Conservation (phyloP, 75 land plant genomes). For the Isoetes taiwanensis region DNA sequence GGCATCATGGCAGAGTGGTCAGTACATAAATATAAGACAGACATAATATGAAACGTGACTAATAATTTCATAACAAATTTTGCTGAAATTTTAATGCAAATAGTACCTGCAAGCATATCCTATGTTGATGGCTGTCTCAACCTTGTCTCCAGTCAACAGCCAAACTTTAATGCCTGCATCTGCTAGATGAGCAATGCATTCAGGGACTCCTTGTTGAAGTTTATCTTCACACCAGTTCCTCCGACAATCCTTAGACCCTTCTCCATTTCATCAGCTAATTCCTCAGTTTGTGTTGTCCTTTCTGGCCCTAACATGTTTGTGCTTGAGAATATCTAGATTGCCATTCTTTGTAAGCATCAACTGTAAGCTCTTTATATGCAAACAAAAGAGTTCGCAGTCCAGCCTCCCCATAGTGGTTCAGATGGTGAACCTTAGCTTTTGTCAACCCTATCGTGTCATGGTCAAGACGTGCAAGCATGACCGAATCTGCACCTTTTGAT, state of each 20-base stretch:
- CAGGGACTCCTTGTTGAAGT: slow-evolving; percentile 74
- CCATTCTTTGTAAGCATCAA: slow-evolving; percentile 24
- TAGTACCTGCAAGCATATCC: slow-evolving; percentile 25
- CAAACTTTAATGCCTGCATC: slow-evolving; percentile 69
- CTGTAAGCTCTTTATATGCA: slow-evolving; percentile 23
- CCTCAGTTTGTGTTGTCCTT: slow-evolving; percentile 40
- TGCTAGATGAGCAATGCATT: slow-evolving; percentile 59
- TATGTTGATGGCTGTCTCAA: slow-evolving; percentile 77
- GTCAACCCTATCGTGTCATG: slow-evolving; percentile 18
- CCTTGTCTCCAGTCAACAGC: slow-evolving; percentile 73
- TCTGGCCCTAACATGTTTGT: slow-evolving; percentile 43
- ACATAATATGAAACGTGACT: no score
- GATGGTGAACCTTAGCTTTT: slow-evolving; percentile 15
- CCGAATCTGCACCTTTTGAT: slow-evolving; percentile 83
- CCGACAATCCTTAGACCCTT: slow-evolving; percentile 66
- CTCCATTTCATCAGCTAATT: slow-evolving; percentile 44
- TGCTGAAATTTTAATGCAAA: no score
- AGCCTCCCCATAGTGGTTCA: slow-evolving; percentile 32
- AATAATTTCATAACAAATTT: no score
- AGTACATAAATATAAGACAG: no score
- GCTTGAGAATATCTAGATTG: slow-evolving; percentile 31
- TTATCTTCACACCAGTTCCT: slow-evolving; percentile 89
- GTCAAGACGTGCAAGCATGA: slow-evolving; percentile 25
- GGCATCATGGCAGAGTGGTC: no score
- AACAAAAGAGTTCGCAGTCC: slow-evolving; percentile 35